These are phyloP conservation scores for Rubus idaeus DNA, from an alignment of 306 rosid genomes.

Conservation along the genomic window DNA sequence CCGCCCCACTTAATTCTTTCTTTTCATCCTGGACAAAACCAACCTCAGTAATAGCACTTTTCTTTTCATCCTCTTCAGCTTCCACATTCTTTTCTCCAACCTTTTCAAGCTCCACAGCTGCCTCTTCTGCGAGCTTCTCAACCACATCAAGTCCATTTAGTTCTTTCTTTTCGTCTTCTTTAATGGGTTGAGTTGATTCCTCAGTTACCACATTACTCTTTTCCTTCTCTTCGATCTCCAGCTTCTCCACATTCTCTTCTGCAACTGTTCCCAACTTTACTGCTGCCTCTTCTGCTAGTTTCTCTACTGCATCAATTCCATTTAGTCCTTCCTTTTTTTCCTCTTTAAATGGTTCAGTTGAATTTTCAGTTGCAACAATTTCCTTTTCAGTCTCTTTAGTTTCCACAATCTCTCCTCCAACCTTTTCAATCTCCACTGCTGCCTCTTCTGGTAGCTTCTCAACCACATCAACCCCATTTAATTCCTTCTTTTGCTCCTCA, in stretches of 20 bases:
- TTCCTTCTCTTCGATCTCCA: constrained; percentile 23
- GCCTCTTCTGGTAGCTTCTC: constrained; percentile 2
- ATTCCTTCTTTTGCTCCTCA: constrained; percentile 38
- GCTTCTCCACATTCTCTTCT: constrained; percentile 17
- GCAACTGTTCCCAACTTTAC: not conserved
- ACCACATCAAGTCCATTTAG: not conserved
- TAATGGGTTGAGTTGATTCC: constrained; percentile 18
- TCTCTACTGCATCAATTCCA: not conserved
- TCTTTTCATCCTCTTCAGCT: constrained; percentile 13
- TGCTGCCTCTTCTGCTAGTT: constrained; percentile 3
- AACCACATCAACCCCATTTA: constrained; percentile 24
- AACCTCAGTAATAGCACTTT: not conserved
- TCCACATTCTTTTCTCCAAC: constrained; percentile 20
- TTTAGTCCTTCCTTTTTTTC: not conserved
- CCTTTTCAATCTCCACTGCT: not conserved
- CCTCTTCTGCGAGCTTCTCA: constrained; percentile 33
- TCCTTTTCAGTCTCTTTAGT: constrained; percentile 2
- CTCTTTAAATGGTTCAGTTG: constrained; percentile 10
- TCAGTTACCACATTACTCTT: constrained; percentile 8
- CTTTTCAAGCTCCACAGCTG: constrained; percentile 4
- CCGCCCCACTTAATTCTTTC: constrained; percentile 32
- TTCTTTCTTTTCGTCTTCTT: constrained; percentile 12
- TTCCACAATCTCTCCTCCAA: not conserved
- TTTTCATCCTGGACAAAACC: constrained; percentile 13
- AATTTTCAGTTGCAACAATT: not conserved